Conservation (phyloP, 768 basidiomycete species). For the Omphalotus guepiniiformis region DNA sequence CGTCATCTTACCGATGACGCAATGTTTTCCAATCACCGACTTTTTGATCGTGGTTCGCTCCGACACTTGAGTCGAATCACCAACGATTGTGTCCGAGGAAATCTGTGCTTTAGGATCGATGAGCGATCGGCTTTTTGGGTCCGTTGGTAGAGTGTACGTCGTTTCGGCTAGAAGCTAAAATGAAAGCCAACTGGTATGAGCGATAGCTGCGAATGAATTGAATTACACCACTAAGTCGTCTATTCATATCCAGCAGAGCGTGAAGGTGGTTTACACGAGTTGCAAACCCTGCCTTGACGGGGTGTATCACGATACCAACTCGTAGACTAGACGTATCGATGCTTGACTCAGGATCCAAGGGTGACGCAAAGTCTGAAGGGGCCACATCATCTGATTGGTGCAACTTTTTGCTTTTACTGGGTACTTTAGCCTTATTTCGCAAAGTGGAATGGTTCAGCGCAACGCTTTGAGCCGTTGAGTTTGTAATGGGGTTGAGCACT, state of each 20-base stretch:
- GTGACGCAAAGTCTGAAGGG: constrained; percentile 35
- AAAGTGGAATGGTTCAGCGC: constrained; percentile 62
- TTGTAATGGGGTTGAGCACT: constrained; percentile 46
- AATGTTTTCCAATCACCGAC: constrained; percentile 77
- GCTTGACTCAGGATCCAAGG: constrained; percentile 31
- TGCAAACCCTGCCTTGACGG: constrained; percentile 47
- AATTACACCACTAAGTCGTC: constrained; percentile 48
- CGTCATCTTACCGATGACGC: constrained; percentile 79
- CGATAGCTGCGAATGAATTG: not conserved
- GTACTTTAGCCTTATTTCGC: constrained; percentile 16
- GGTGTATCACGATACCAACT: constrained; percentile 62
- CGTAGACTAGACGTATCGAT: constrained; percentile 44
- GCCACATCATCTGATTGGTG: constrained; percentile 7
- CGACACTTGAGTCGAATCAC: constrained; percentile 75
- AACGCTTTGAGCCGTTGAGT: constrained; percentile 41
- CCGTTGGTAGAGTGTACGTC: constrained; percentile 51
- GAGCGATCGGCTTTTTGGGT: constrained; percentile 58
- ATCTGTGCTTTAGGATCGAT: constrained; percentile 83
- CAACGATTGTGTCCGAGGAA: constrained; percentile 77
- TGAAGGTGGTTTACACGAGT: constrained; percentile 75
- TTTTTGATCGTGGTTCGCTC: constrained; percentile 81
- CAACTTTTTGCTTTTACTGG: constrained; percentile 3
- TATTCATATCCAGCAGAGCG: constrained; percentile 75
- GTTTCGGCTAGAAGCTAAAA: constrained; percentile 48
- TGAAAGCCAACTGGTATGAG: constrained; percentile 5